Conservation (phyloP, 495 filamentous ascomycete genomes). For the Talaromyces nanjingensis region DNA sequence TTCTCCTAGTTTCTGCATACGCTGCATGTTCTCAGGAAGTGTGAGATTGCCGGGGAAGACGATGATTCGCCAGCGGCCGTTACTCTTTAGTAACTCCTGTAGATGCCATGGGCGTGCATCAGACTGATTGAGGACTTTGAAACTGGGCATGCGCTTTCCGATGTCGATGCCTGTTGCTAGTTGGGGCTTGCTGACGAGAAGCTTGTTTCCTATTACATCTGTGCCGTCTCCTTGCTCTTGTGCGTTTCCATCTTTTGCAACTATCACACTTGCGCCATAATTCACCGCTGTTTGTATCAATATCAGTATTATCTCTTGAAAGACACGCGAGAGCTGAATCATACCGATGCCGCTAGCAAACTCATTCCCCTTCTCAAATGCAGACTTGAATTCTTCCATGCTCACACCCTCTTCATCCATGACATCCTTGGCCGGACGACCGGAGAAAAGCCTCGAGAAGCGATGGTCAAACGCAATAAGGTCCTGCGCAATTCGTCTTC, state of each 20-base stretch:
- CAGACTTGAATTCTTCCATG: constrained; percentile 40
- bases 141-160: constrained; percentile 52
- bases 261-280: constrained; percentile 26
- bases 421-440: constrained; percentile 24
- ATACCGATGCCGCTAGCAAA: constrained; percentile 35
- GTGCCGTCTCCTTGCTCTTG: constrained; percentile 9
- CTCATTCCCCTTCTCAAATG: constrained; percentile 28
- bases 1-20: constrained; percentile 39
- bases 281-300: constrained; percentile 19
- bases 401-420: constrained; percentile 37
- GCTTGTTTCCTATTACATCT: constrained; percentile 15
- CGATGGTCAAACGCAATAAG: constrained; percentile 62
- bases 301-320: background rate
- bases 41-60: constrained; percentile 57
- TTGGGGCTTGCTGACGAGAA: constrained; percentile 12
- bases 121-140: constrained; percentile 52
- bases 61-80: constrained; percentile 62
- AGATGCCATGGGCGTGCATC: constrained; percentile 55
- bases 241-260: constrained; percentile 18
- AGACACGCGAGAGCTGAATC: background rate
- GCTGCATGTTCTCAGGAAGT: constrained; percentile 23
- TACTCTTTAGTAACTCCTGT: constrained; percentile 34
- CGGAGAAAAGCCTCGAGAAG: constrained; percentile 21
- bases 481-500: constrained; percentile 61
- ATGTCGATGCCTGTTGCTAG: constrained; percentile 41